These are phyloP conservation scores for Irpex sp. DNA, from an alignment of 1,284 basidiomycete genomes.

Conservation along the genomic window DNA sequence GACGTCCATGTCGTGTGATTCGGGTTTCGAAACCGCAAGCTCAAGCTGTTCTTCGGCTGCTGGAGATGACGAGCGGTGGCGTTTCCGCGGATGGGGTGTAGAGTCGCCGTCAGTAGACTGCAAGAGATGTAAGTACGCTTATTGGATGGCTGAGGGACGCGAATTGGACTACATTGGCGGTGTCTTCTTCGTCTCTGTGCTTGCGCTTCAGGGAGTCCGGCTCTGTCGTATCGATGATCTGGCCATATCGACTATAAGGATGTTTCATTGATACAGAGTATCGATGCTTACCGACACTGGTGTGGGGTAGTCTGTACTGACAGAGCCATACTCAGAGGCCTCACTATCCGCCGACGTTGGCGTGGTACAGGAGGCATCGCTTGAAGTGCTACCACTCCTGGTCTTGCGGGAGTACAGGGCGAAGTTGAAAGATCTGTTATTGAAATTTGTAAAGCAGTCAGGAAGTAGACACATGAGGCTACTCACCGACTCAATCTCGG, in stretches of 20 bases:
- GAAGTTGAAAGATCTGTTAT: background rate
- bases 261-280: background rate
- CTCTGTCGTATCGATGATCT: conserved; percentile 17
- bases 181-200: conserved; percentile 15
- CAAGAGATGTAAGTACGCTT: conserved; percentile 6
- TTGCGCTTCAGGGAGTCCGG: conserved; percentile 21
- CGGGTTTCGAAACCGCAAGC: background rate
- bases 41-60: background rate
- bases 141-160: background rate
- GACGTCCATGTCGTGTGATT: background rate
- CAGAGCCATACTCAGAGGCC: conserved; percentile 3
- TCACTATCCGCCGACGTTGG: background rate
- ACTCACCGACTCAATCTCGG: conserved; percentile 15
- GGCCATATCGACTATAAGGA: background rate
- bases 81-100: background rate
- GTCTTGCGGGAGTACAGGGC: background rate
- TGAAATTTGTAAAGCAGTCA: no score
- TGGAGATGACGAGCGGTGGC: background rate
- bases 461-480: background rate
- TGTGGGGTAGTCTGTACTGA: background rate
- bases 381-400: conserved; percentile 1
- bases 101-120: background rate
- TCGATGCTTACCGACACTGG: background rate
- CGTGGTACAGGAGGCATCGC: background rate
- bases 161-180: conserved; percentile 14